Conservation (phyloP, 768 basidiomycete genomes). For the Clathrus columnatus region DNA sequence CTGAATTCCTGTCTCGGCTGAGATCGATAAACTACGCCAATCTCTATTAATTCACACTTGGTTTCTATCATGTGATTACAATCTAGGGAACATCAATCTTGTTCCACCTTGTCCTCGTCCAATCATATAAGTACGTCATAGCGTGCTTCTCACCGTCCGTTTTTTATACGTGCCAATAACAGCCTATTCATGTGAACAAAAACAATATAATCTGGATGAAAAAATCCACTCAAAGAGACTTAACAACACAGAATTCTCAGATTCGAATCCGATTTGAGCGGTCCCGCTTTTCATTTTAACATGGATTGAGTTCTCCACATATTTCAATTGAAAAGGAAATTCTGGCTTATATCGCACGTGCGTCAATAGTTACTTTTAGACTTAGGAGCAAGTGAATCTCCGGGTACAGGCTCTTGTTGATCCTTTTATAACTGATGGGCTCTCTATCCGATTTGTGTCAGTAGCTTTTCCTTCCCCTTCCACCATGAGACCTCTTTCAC, state of each 20-base stretch:
- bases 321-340: not conserved
- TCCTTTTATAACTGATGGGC: not conserved
- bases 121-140: not conserved
- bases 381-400: not conserved
- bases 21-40: not conserved
- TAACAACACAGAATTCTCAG: not conserved
- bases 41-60: not conserved
- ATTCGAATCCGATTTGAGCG: not conserved
- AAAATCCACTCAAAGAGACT: not conserved
- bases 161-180: too few relatives aligned
- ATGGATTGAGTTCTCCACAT: not conserved
- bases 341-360: not conserved
- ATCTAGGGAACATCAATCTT: not conserved
- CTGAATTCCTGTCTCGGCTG: not conserved
- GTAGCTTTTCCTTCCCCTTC: not conserved
- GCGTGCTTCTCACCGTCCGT: too few relatives aligned
- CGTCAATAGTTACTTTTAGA: not conserved
- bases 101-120: not conserved
- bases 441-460: not conserved
- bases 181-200: not conserved
- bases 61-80: not conserved
- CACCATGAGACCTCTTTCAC: constrained; percentile 23
- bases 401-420: not conserved
- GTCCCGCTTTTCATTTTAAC: not conserved
- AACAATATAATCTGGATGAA: too few relatives aligned